Conservation (phyloP, 2,329 filamentous ascomycete genomes). For the Penicillium sp. region DNA sequence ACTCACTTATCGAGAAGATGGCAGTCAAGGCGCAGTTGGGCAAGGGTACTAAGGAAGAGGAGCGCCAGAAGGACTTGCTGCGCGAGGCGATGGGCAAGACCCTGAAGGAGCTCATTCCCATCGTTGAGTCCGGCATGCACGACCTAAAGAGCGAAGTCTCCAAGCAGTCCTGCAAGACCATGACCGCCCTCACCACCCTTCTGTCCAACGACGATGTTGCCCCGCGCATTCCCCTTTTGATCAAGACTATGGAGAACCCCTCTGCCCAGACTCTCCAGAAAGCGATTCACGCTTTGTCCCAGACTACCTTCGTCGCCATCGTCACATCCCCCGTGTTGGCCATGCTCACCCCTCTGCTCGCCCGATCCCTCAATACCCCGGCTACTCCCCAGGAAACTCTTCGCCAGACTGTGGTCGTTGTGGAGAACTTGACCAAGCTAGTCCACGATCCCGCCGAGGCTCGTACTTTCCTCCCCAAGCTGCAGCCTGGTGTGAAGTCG, state of each 20-base stretch:
- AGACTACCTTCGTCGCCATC: conserved; percentile 95
- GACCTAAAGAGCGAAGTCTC: conserved; percentile 77
- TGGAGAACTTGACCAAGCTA: conserved; percentile 95
- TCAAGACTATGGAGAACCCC: conserved; percentile 92
- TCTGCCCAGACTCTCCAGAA: conserved; percentile 82
- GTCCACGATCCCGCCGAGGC: conserved; percentile 94
- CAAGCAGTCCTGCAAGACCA: conserved; percentile 85
- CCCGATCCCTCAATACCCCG: conserved; percentile 86
- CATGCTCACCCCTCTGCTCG: conserved; percentile 84
- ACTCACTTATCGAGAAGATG: conserved; percentile 79
- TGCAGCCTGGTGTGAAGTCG: conserved; percentile 83
- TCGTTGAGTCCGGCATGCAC: conserved; percentile 90
- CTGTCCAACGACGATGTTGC: conserved; percentile 95
- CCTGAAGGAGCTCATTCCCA: conserved; percentile 75
- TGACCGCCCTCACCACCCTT: conserved; percentile 80
- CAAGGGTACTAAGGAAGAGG: conserved; percentile 73
- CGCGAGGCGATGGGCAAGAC: conserved; percentile 75
- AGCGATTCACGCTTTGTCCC: conserved; percentile 89
- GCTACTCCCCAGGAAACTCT: conserved; percentile 86
- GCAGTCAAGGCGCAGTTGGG: conserved; percentile 87
- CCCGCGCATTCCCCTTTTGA: conserved; percentile 78
- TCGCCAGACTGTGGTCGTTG: conserved; percentile 88
- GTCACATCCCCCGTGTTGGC: conserved; percentile 93
- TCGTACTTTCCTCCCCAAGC: conserved; percentile 84
- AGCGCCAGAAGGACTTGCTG: conserved; percentile 77